Evolutionary conservation across 441 rosid genomes (phyloP), one percentile per base, ranked within the genome.

Genomic region (Syzygium syzygioides): DNA sequence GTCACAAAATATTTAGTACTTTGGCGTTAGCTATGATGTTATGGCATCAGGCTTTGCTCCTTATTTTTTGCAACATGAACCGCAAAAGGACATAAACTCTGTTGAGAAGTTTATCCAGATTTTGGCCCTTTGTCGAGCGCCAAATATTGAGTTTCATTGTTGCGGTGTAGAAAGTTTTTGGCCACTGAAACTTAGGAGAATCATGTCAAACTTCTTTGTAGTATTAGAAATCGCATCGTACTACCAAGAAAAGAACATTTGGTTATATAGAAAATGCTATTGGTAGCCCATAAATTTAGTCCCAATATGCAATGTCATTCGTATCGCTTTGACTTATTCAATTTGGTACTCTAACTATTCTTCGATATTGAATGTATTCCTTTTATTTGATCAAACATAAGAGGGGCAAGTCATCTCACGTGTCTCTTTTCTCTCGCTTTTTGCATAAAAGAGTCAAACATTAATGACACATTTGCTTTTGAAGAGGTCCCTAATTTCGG

Each of bases 221-320:
- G 32, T 60, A 0, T 60, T 28, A 60, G 17, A 60, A 60, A 7
- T 28, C 2, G 2, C 66, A 60, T 28, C 0, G 0, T 60, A 60
- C 3, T 5, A 1, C 30, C 32, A 60, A 28, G 66, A 60, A 59
- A 28, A 60, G 3, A 59, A 2, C 32, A 28, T 60, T 0, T 0
- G 32, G 66, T 60, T 7, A 60, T 60, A 59, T 5, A 11, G 26
- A 59, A 59, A 28, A 62, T 62, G 18, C 14, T 62, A 62, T 14
- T 14, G 1, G 2, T 62, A n/a, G 0, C 0, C 0, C 32, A n/a
- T 62, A 14, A n/a, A 62, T 62, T 62, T 1, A 1, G 4, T 62
- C 4, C 6, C 9, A 14, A 26, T 3, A 0, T 3, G 10, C 4
- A n/a, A 1, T n/a, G 19, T 28, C 2, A 14, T 62, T 0, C 1